Evolutionary conservation across 495 filamentous ascomycete species (phyloP).

Genomic region (Podospora fimiseda): DNA sequence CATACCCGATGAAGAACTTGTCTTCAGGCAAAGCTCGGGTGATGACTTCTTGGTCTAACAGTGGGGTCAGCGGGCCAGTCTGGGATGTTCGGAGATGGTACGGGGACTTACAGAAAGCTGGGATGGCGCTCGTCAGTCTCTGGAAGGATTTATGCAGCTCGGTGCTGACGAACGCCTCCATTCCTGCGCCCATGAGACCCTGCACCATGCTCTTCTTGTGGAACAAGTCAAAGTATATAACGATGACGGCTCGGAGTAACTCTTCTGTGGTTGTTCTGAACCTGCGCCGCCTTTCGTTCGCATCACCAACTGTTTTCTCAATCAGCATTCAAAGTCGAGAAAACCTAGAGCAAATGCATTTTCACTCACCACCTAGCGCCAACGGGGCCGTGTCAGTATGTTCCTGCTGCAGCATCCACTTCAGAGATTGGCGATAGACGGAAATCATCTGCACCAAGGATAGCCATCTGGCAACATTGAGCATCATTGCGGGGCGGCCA

Average conservation of each 20-base stretch:
- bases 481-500: not conserved
- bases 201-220: conserved; percentile 13
- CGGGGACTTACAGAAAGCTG: conserved; percentile 19
- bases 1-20: conserved; percentile 8
- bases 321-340: not conserved
- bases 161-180: conserved; percentile 10
- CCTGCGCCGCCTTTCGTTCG: conserved; percentile 1
- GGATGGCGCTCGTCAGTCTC: conserved; percentile 7
- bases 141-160: conserved; percentile 7
- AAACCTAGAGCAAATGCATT: too few relatives aligned
- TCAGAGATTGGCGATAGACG: conserved; percentile 20
- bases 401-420: conserved; percentile 5
- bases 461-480: conserved; percentile 16
- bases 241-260: conserved; percentile 14
- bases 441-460: conserved; percentile 24
- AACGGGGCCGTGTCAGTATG: conserved; percentile 11
- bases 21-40: conserved; percentile 7
- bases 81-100: too few relatives aligned
- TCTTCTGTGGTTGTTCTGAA: conserved; percentile 16
- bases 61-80: conserved; percentile 1
- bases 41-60: conserved; percentile 1
- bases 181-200: conserved; percentile 7
- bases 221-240: conserved; percentile 19
- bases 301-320: not conserved
- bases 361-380: conserved; percentile 9